phyloP scores from a whole-genome alignment of 192 early-diverging fungal species.

The Umbelopsis vinacea region DNA sequence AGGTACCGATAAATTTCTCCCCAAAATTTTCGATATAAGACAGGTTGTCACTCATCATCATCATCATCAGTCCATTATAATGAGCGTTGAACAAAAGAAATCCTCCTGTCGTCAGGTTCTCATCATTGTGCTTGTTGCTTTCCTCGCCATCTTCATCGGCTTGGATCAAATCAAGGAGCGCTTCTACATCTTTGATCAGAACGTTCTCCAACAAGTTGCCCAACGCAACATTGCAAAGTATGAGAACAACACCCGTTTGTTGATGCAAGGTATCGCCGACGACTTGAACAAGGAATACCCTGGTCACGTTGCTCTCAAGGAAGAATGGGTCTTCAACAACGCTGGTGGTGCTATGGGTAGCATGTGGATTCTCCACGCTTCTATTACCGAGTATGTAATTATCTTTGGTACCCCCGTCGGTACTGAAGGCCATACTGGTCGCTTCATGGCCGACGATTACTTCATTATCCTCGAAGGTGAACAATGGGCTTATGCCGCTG shows the following conservation, averaged over 20 bases:
- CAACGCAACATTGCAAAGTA: conserved; percentile 42
- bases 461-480: conserved; percentile 53
- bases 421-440: conserved; percentile 52
- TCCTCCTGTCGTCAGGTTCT: conserved; percentile 28
- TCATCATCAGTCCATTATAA: conserved; percentile 4
- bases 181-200: conserved; percentile 47
- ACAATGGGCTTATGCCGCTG: conserved; percentile 49
- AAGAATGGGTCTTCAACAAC: conserved; percentile 56
- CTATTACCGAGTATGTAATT: conserved; percentile 52
- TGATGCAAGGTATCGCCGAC: conserved; percentile 40
- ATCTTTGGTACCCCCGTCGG: conserved; percentile 53
- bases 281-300: conserved; percentile 43
- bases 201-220: conserved; percentile 40
- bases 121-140: conserved; percentile 28
- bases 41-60: background rate
- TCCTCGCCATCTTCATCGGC: conserved; percentile 43
- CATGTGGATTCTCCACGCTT: conserved; percentile 52
- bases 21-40: conserved; percentile 11
- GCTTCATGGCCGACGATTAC: conserved; percentile 49
- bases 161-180: conserved; percentile 41
- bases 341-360: conserved; percentile 55
- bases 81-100: conserved; percentile 13
- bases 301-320: conserved; percentile 41
- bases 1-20: conserved; percentile 1
- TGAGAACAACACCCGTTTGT: conserved; percentile 35